A percentile compares a stretch with the other conserved stretches of the same genome.
phyloP scores from a whole-genome alignment of 257 asterid genomes.

The Ehretia macrophylla region DNA sequence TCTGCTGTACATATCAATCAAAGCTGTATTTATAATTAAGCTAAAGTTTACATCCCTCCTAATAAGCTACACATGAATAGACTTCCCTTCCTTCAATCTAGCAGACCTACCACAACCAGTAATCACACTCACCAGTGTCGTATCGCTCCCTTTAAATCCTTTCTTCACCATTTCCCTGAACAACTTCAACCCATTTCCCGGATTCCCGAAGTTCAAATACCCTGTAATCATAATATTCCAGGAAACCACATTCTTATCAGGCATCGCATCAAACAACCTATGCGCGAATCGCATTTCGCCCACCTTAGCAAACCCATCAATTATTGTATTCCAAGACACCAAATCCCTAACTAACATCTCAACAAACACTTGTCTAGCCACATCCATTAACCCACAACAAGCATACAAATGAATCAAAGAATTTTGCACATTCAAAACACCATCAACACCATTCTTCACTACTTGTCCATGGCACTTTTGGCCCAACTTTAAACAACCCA shows the following conservation, averaged over 20 bases:
- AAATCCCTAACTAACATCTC: conserved; percentile 49
- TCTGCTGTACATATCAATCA: conserved; percentile 64
- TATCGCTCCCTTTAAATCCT: conserved; percentile 32
- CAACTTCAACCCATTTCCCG: conserved; percentile 57
- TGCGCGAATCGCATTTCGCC: conserved; percentile 58
- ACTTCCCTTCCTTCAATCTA: conserved; percentile 66
- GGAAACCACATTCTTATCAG: conserved; percentile 41
- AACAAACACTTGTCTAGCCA: conserved; percentile 32
- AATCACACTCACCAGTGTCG: conserved; percentile 44
- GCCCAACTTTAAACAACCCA: conserved; percentile 42
- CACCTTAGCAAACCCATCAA: conserved; percentile 40
- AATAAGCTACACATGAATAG: conserved; percentile 54
- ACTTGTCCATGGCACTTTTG: conserved; percentile 64
- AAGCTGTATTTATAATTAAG: conserved; percentile 45
- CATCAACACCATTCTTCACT: conserved; percentile 57
- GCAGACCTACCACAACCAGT: conserved; percentile 73
- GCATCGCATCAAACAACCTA: conserved; percentile 56
- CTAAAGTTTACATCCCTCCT: conserved; percentile 27
- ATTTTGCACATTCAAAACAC: conserved; percentile 53
- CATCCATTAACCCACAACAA: conserved; percentile 39
- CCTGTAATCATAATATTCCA: conserved; percentile 66
- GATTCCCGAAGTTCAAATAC: conserved; percentile 48
- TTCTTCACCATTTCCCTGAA: conserved; percentile 48
- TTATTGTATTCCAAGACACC: conserved; percentile 58
- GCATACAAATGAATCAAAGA: conserved; percentile 57